Conservation (phyloP, 2,329 filamentous ascomycete genomes). For the Bimuria novae-zelandiae region DNA sequence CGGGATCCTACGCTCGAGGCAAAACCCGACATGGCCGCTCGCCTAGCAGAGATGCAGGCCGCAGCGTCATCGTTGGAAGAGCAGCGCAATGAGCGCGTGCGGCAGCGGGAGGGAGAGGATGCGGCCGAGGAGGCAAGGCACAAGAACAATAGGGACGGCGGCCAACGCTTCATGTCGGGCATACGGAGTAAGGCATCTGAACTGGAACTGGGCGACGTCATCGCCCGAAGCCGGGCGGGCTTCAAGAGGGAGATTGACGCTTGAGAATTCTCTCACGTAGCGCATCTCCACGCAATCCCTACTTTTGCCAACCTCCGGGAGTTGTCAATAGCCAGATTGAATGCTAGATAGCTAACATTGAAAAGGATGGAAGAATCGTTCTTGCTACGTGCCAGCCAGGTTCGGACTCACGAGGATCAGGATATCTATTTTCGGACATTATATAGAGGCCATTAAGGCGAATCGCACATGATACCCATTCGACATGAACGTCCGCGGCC, state of each 20-base stretch:
- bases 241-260: constrained; percentile 22
- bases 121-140: constrained; percentile 38
- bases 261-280: constrained; percentile 3
- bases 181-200: constrained; percentile 29
- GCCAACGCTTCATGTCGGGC: constrained; percentile 29
- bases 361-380: too few species aligned
- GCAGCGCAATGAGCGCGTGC: constrained; percentile 40
- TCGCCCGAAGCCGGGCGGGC: constrained; percentile 32
- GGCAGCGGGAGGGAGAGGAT: constrained; percentile 36
- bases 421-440: too few species aligned
- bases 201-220: constrained; percentile 34
- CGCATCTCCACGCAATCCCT: too few species aligned
- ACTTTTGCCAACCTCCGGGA: too few species aligned
- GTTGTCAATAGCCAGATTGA: too few species aligned
- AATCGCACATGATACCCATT: not conserved
- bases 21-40: constrained; percentile 26
- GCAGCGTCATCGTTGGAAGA: constrained; percentile 39
- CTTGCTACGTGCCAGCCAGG: too few species aligned
- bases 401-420: too few species aligned
- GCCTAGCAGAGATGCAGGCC: constrained; percentile 41
- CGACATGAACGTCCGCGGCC: too few species aligned
- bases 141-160: constrained; percentile 30
- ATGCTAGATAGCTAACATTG: too few species aligned
- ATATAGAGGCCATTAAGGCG: not conserved
- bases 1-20: too few species aligned